Percentiles rank a stretch among this genome's conserved stretches.
Conservation (phyloP, 345 rosid species). For the Sonneratia caseolaris region DNA sequence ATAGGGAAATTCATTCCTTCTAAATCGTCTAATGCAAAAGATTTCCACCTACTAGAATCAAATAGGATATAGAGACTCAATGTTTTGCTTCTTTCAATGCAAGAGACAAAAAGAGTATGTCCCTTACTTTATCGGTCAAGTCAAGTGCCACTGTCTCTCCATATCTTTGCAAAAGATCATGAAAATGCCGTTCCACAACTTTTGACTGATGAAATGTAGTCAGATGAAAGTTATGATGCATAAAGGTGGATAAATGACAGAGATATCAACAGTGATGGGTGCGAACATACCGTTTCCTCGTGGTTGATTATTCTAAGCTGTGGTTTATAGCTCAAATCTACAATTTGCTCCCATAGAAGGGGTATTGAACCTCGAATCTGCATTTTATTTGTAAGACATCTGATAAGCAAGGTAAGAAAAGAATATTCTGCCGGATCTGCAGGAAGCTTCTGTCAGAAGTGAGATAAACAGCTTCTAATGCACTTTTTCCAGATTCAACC, state of each 20-base stretch:
- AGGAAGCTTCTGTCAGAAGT: not conserved
- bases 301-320: conserved; percentile 51
- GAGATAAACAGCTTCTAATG: not conserved
- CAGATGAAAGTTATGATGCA: conserved; percentile 6
- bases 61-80: not conserved
- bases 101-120: conserved; percentile 6
- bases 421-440: not conserved
- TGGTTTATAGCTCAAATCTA: conserved; percentile 94
- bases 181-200: conserved; percentile 83
- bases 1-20: not conserved
- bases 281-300: conserved; percentile 50
- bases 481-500: not conserved
- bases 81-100: conserved; percentile 6
- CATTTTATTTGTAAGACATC: conserved; percentile 5
- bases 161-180: conserved; percentile 78
- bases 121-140: conserved; percentile 67
- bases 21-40: not conserved
- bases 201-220: conserved; percentile 41
- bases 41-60: not conserved
- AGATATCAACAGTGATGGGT: not conserved
- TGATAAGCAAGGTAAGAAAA: not conserved
- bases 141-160: conserved; percentile 67
- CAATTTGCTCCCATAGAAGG: conserved; percentile 98
- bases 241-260: not conserved
- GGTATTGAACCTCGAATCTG: conserved; percentile 97